Evolutionary conservation across 1,284 basidiomycete genomes (phyloP), one percentile per base, ranked within the genome.

Genomic region (Pseudozyma hubeiensis): DNA sequence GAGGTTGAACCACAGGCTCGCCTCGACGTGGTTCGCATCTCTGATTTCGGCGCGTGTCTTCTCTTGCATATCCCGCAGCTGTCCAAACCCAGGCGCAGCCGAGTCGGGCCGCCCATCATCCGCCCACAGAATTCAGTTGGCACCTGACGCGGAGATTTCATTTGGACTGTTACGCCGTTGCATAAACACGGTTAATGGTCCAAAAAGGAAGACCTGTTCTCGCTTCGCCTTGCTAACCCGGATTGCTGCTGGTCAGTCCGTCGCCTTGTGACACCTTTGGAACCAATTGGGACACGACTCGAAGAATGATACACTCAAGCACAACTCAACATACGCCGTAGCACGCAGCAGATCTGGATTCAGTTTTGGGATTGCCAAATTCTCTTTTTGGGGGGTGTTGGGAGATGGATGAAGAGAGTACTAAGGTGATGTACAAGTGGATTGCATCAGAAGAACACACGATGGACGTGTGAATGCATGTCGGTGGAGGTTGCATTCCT

Each of bases 391-490:
- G 31, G 43, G 48, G 53, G 57, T 49, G 24, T 33, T 40, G 48
- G 31, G 44, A 39, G 11, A 16, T 41, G 40, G 53, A 40, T 47
- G 35, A 47, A 43, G 41, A 52, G 43, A 67, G 64, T 61, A 62
- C 58, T 66, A 37, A 24, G 16, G 24, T 66, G 66, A 69, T 69
- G 66, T 69, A 69, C 66, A 69, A 60, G 46, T 44, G 53, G 49
- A 59, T 44, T 63, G 59, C 60, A 63, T 59, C 55, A 59, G 48
- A 49, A 29, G 17, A 16, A 55, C 59, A 58, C 59, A 49, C 33
- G 48, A 16, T 44, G 48, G 37, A 37, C 33, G 55, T 24, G 52
- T 59, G 55, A 53, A 53, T 64, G 61, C 53, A 69, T 59, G 55
- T 59, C 56, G 51, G 65, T 54, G 55, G 60, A 33, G 41, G 29